These are phyloP conservation scores for Sicyos baderoa DNA, from an alignment of 306 rosid species.

Conservation along the genomic window DNA sequence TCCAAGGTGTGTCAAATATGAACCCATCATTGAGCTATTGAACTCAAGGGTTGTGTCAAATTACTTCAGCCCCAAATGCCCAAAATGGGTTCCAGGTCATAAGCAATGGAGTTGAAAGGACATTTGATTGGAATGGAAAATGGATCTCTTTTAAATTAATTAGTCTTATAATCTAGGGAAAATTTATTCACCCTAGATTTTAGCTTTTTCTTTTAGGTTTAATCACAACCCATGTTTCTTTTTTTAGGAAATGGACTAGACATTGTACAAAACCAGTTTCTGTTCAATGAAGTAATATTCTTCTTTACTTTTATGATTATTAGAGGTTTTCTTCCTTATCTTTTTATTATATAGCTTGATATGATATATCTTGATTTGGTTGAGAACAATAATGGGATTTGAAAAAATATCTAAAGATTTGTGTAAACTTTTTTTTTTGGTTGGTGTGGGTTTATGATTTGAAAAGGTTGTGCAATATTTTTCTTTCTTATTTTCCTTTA, in stretches of 20 bases:
- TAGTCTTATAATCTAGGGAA: conserved; percentile 26
- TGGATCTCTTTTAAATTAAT: conserved; percentile 21
- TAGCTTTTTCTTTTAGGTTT: conserved; percentile 21
- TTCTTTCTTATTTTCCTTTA: not conserved
- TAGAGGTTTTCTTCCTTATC: no score
- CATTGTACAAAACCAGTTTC: conserved; percentile 61
- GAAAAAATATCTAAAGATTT: no score
- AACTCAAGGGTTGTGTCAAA: conserved; percentile 49
- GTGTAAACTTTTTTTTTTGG: no score
- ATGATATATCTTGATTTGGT: no score
- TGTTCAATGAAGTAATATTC: conserved; percentile 38
- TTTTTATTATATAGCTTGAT: no score
- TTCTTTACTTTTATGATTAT: not conserved
- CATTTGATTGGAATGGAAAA: not conserved
- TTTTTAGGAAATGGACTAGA: conserved; percentile 33
- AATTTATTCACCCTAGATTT: conserved; percentile 25
- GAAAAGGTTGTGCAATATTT: no score
- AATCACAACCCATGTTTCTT: conserved; percentile 21
- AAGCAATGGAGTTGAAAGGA: conserved; percentile 43
- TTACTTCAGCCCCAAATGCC: conserved; percentile 74
- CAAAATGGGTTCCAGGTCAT: conserved; percentile 79
- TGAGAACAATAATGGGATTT: no score
- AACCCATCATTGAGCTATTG: conserved; percentile 67
- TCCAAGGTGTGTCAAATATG: conserved; percentile 81
- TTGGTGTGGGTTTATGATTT: no score